phyloP scores from a whole-genome alignment of 176 grass and related monocot genomes.

The Rhynchospora tenuis region DNA sequence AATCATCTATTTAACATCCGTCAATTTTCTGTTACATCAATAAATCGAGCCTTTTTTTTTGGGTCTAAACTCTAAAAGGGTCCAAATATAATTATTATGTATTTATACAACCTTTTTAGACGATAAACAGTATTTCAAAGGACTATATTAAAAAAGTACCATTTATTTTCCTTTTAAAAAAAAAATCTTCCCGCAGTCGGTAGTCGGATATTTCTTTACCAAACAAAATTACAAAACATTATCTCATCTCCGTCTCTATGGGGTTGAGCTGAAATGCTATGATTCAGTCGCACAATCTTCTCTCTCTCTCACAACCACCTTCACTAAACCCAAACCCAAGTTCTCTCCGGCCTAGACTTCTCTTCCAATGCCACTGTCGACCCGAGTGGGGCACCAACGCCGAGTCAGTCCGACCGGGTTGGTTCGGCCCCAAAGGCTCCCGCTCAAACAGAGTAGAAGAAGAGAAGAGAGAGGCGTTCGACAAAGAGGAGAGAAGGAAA shows the following conservation, averaged over 20 bases:
- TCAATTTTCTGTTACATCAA: too few relatives aligned
- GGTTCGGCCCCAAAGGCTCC: neutral
- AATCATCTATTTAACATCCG: too few relatives aligned
- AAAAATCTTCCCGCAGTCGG: neutral
- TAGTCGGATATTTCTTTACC: neutral
- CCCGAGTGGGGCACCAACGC: conserved; percentile 18
- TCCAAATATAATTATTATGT: too few relatives aligned
- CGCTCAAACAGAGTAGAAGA: neutral
- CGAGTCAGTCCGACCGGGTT: neutral
- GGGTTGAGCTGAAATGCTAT: conserved; percentile 32
- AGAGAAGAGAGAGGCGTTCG: conserved; percentile 9
- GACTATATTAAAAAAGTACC: neutral
- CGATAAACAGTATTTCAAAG: neutral
- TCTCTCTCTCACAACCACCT: neutral
- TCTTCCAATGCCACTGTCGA: conserved; percentile 13
- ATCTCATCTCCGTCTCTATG: conserved; percentile 6
- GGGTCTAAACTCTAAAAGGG: too few relatives aligned
- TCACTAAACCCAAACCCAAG: neutral
- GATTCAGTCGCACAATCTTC: neutral
- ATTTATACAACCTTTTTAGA: too few relatives aligned
- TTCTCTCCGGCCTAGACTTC: neutral
- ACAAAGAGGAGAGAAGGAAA: conserved; percentile 12
- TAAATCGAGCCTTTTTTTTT: too few relatives aligned
- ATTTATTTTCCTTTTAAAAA: too few relatives aligned
- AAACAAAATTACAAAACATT: neutral